Percentiles rank a stretch among this genome's conserved stretches.
These are phyloP conservation scores for Aspergillus awamori DNA, from an alignment of 2,329 filamentous ascomycete species.

Conservation along the genomic window DNA sequence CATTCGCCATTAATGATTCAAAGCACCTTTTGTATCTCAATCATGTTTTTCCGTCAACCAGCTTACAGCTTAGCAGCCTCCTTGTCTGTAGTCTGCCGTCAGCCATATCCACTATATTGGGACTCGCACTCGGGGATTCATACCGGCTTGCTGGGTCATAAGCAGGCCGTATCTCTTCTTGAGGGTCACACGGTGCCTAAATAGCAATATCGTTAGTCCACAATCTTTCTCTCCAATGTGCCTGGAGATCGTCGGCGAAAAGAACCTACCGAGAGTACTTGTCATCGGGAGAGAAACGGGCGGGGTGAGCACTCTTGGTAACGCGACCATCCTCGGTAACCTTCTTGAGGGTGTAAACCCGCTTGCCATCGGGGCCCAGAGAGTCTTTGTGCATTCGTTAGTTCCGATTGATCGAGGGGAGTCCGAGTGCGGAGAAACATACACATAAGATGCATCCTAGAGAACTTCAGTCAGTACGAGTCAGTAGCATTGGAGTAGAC, in stretches of 20 bases:
- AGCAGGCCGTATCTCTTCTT: slow-evolving; percentile 92
- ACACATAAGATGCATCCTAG: slow-evolving; percentile 48
- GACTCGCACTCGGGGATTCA: slow-evolving; percentile 19
- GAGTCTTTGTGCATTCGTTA: slow-evolving; percentile 64
- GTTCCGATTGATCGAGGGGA: slow-evolving; percentile 5
- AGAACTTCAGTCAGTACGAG: background rate
- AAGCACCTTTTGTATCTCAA: slow-evolving; percentile 32
- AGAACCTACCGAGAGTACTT: slow-evolving; percentile 77
- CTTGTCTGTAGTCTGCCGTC: slow-evolving; percentile 28
- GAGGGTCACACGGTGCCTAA: slow-evolving; percentile 85
- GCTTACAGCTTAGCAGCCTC: slow-evolving; percentile 34
- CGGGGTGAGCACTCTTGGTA: slow-evolving; percentile 94
- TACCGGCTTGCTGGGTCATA: slow-evolving; percentile 72
- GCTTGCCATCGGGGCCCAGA: slow-evolving; percentile 77
- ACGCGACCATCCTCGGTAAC: slow-evolving; percentile 68
- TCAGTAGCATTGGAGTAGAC: slow-evolving; percentile 14
- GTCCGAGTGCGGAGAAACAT: slow-evolving; percentile 22
- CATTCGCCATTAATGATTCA: slow-evolving; percentile 41
- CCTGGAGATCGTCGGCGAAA: background rate
- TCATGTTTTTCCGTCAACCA: slow-evolving; percentile 17
- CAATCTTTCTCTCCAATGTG: background rate
- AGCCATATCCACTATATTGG: slow-evolving; percentile 8
- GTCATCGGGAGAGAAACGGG: slow-evolving; percentile 96
- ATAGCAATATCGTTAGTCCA: slow-evolving; percentile 6
- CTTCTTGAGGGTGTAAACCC: slow-evolving; percentile 95